phyloP scores from a whole-genome alignment of 306 rosid genomes.

The Lotus japonicus region DNA sequence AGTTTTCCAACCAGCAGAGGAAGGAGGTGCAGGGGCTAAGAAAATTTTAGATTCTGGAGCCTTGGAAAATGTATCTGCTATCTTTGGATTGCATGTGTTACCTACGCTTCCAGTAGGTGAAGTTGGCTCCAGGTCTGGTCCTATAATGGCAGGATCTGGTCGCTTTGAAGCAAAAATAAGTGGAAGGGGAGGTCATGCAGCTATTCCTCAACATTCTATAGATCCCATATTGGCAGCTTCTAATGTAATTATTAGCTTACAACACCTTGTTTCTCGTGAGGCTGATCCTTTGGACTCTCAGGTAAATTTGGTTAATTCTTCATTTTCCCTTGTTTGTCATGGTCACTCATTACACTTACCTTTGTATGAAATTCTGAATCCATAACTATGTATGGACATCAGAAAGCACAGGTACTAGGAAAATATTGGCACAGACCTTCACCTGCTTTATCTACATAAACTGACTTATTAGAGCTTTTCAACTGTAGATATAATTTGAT shows the following conservation, averaged over 20 bases:
- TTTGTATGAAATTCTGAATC: neutral
- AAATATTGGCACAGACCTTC: neutral
- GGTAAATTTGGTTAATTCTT: too few species aligned
- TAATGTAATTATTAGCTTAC: too few species aligned
- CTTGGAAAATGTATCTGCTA: conserved; percentile 60
- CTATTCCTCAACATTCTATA: too few species aligned
- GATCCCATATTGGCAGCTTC: too few species aligned
- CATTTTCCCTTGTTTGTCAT: too few species aligned
- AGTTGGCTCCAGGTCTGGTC: conserved; percentile 61
- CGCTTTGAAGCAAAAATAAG: conserved; percentile 67
- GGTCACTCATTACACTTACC: neutral
- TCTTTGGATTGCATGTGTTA: conserved; percentile 66
- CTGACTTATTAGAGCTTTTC: neutral
- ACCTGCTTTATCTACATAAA: neutral
- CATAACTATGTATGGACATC: neutral
- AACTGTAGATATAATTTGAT: neutral
- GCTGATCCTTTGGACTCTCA: too few species aligned
- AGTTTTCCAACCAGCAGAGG: conserved; percentile 90
- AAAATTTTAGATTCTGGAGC: conserved; percentile 48
- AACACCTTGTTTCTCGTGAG: too few species aligned
- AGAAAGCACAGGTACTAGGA: neutral
- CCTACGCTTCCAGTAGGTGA: conserved; percentile 40
- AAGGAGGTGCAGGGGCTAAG: conserved; percentile 63
- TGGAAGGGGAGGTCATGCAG: conserved; percentile 90
- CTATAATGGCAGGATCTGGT: conserved; percentile 62